Evolutionary conservation across 257 asterid species (phyloP).

Genomic region (Rubia yunnanensis): DNA sequence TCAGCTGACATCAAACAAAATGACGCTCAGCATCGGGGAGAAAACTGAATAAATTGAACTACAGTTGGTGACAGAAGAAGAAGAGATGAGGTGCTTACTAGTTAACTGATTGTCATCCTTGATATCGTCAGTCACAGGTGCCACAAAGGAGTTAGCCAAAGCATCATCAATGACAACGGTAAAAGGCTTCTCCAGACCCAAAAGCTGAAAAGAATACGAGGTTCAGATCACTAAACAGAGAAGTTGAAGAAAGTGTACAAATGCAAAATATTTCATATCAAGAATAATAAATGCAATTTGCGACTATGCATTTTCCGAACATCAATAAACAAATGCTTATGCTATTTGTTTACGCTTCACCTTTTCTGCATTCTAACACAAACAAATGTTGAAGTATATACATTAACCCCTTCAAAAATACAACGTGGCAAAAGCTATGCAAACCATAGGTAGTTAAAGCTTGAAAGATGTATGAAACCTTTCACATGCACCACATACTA

Average conservation of each 20-base stretch:
- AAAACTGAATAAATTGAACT: not conserved
- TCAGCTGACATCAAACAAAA: constrained; percentile 23
- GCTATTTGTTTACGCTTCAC: no score
- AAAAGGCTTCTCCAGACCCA: constrained; percentile 79
- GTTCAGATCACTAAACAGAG: not conserved
- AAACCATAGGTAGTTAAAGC: no score
- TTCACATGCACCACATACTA: no score
- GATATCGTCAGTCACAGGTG: constrained; percentile 73
- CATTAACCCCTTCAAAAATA: no score
- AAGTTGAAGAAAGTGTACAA: not conserved
- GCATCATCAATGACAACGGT: constrained; percentile 82
- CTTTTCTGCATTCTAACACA: no score
- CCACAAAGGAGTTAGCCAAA: constrained; percentile 73
- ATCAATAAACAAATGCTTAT: no score
- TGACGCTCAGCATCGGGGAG: not conserved
- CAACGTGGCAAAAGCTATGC: no score
- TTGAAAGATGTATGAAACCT: no score
- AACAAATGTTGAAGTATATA: no score
- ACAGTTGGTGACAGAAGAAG: not conserved
- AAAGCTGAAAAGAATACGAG: constrained; percentile 38
- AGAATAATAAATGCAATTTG: not conserved
- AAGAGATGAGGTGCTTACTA: constrained; percentile 46
- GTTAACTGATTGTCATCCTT: constrained; percentile 59
- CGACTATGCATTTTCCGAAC: not conserved
- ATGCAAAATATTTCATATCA: not conserved